A percentile compares a stretch with the other conserved stretches of the same genome.
Conservation (phyloP, 1,284 basidiomycete genomes). For the Sanghuangporus baumii region DNA sequence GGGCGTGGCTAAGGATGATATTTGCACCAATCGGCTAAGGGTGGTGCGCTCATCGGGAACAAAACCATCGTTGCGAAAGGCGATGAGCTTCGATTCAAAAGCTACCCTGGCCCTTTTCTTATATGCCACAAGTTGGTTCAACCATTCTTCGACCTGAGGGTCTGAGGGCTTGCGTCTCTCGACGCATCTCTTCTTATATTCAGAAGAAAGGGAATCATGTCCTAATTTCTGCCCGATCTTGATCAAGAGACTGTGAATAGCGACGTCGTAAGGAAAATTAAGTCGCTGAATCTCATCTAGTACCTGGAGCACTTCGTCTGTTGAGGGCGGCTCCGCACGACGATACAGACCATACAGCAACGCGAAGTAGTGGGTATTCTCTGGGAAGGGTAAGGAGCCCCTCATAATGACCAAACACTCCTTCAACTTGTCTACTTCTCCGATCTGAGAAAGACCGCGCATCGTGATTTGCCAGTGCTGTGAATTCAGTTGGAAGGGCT, state of each 20-base stretch:
- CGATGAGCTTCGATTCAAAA: constrained; percentile 4
- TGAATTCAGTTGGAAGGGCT: constrained; percentile 4
- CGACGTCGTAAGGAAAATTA: constrained; percentile 38
- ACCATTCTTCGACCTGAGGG: neutral
- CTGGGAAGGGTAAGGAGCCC: constrained; percentile 7
- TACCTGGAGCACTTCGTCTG: constrained; percentile 34
- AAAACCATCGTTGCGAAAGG: constrained; percentile 29
- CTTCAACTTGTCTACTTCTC: constrained; percentile 7
- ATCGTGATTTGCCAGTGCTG: constrained; percentile 8
- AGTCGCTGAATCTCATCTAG: constrained; percentile 41
- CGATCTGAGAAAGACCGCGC: constrained; percentile 3
- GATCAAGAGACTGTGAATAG: constrained; percentile 36
- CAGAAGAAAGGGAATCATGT: neutral
- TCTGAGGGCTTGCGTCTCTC: neutral
- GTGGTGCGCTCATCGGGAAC: constrained; percentile 27
- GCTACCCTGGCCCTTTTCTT: neutral
- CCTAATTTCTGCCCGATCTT: constrained; percentile 22
- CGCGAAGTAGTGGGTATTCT: neutral
- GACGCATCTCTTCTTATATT: neutral
- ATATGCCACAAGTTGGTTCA: neutral
- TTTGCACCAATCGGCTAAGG: constrained; percentile 33
- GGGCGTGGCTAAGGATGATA: constrained; percentile 26
- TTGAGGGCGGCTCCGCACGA: constrained; percentile 40
- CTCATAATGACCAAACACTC: constrained; percentile 12
- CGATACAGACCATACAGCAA: constrained; percentile 1